A percentile compares a stretch with the other conserved stretches of the same genome.
These are phyloP conservation scores for Mediolabrus comicus DNA, from an alignment of 108 stramenopile species.

Conservation along the genomic window DNA sequence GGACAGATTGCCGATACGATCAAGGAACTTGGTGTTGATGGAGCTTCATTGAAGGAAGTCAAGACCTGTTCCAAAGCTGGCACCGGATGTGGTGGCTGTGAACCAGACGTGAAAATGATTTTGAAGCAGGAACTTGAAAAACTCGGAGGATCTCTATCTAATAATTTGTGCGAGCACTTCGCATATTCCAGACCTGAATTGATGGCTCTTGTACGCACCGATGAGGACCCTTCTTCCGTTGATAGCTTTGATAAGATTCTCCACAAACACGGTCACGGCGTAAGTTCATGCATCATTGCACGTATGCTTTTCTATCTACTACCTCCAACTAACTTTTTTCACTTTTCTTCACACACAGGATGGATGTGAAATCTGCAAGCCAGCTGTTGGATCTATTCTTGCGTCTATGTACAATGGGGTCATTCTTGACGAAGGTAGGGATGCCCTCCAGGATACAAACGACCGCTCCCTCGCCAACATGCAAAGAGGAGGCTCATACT, in stretches of 20 bases:
- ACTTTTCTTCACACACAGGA: constrained; percentile 23
- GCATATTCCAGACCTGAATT: constrained; percentile 84
- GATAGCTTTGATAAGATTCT: constrained; percentile 87
- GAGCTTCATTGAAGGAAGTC: constrained; percentile 68
- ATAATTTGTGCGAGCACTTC: constrained; percentile 91
- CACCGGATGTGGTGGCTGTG: constrained; percentile 93
- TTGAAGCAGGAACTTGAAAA: constrained; percentile 74
- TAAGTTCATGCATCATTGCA: constrained; percentile 1
- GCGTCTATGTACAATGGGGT: constrained; percentile 84
- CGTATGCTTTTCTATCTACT: neutral
- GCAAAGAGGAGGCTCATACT: constrained; percentile 94
- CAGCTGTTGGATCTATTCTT: constrained; percentile 82
- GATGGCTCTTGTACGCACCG: constrained; percentile 79
- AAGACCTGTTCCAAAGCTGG: constrained; percentile 88
- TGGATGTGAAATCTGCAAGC: constrained; percentile 93
- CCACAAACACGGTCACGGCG: constrained; percentile 77
- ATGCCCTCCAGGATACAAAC: constrained; percentile 90
- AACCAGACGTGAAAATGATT: constrained; percentile 83
- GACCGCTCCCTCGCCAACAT: constrained; percentile 92
- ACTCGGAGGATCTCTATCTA: constrained; percentile 81
- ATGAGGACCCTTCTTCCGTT: constrained; percentile 60
- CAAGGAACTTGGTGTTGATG: constrained; percentile 75
- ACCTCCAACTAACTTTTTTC: neutral
- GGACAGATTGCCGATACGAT: constrained; percentile 70
- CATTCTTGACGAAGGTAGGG: constrained; percentile 72